Percentiles rank a stretch among this genome's conserved stretches.
Evolutionary conservation across 352 stramenopile species (phyloP).

Genomic region (Phytophthora fragariaefolia): DNA sequence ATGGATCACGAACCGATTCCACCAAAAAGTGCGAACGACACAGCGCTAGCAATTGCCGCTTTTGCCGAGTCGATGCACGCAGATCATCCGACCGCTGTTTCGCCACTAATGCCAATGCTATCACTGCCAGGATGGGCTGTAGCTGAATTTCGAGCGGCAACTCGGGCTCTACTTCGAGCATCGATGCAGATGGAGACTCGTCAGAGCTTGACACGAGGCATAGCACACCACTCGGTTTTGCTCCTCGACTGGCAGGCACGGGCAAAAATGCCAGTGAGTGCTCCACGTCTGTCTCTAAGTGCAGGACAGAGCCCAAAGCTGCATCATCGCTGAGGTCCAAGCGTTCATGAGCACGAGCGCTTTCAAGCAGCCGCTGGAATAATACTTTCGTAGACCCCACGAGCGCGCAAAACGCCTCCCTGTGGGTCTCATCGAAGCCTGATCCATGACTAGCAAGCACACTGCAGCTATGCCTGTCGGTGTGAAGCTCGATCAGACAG

Average conservation of each 20-base stretch:
- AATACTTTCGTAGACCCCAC: constrained; percentile 27
- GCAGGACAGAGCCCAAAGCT: constrained; percentile 33
- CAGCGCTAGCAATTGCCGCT: constrained; percentile 68
- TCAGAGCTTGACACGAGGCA: constrained; percentile 41
- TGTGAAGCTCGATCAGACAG: constrained; percentile 57
- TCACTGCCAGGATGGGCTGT: constrained; percentile 58
- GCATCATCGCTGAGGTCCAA: constrained; percentile 52
- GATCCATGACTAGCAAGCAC: constrained; percentile 33
- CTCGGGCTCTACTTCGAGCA: constrained; percentile 24
- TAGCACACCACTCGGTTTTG: constrained; percentile 49
- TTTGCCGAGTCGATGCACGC: constrained; percentile 63
- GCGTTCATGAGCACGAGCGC: constrained; percentile 35
- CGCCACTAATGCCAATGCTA: constrained; percentile 51
- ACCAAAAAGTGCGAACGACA: constrained; percentile 74
- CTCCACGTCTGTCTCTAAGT: constrained; percentile 18
- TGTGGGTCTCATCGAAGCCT: constrained; percentile 11
- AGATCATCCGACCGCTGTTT: constrained; percentile 71
- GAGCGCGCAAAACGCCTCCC: constrained; percentile 20
- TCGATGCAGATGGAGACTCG: constrained; percentile 21
- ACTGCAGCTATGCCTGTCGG: constrained; percentile 47
- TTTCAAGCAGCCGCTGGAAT: constrained; percentile 51
- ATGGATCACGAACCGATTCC: constrained; percentile 73
- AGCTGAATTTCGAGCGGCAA: constrained; percentile 34
- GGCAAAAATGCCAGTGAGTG: constrained; percentile 58
- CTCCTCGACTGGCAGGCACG: constrained; percentile 44